Percentiles rank a stretch among this genome's conserved stretches.
Conservation (phyloP, 1,284 basidiomycete species). For the Ustilago bromivora region DNA sequence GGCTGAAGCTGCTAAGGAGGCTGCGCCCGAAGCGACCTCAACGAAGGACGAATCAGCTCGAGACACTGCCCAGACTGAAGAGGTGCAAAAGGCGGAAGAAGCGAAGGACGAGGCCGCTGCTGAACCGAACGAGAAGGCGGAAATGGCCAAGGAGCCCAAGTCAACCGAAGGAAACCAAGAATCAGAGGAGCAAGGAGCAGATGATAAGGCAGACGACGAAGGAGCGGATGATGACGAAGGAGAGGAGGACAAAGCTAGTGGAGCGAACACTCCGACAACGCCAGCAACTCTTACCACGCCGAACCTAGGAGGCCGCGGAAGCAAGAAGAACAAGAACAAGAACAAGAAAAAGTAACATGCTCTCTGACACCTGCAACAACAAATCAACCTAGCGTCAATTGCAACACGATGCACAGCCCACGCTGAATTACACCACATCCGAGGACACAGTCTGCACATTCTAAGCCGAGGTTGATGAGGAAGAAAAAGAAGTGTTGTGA, state of each 20-base stretch:
- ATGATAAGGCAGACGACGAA: constrained; percentile 4
- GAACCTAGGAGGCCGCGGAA: constrained; percentile 12
- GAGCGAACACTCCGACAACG: constrained; percentile 18
- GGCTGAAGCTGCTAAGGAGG: not conserved
- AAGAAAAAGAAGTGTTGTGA: constrained; percentile 24
- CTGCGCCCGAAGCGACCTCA: not conserved
- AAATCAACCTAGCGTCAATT: not conserved
- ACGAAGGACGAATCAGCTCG: not conserved
- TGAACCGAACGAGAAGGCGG: not conserved
- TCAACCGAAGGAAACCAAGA: not conserved
- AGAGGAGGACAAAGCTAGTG: constrained; percentile 22
- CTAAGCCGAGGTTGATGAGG: not conserved
- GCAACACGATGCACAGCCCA: not conserved
- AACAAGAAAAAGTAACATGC: constrained; percentile 31
- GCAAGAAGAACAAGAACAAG: constrained; percentile 35
- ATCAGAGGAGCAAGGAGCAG: not conserved
- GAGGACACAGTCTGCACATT: not conserved
- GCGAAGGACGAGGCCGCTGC: not conserved
- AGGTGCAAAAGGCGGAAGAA: not conserved
- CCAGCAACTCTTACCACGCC: constrained; percentile 22
- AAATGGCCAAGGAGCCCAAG: not conserved
- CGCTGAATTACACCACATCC: not conserved
- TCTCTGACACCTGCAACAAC: not conserved
- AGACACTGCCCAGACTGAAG: not conserved
- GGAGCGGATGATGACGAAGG: constrained; percentile 18